phyloP scores from a whole-genome alignment of 495 filamentous ascomycete species.

The Aspergillus affinis region DNA sequence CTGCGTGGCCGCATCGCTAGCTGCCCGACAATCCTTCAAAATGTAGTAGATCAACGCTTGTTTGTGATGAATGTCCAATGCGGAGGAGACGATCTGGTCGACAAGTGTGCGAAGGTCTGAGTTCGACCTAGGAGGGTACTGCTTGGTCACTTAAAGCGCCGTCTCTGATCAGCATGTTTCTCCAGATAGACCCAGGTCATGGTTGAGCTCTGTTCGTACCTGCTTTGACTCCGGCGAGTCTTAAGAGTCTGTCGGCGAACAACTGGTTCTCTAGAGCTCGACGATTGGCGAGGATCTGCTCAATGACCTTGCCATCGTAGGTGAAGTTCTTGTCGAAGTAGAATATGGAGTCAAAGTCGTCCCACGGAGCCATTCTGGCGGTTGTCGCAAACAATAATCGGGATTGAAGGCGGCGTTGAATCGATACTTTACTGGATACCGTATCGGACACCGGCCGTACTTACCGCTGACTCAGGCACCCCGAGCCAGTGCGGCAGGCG shows the following conservation, averaged over 20 bases:
- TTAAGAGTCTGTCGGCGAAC: slow-evolving; percentile 73
- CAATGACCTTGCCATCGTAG: slow-evolving; percentile 56
- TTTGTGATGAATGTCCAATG: slow-evolving; percentile 67
- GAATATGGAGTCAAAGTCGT: slow-evolving; percentile 65
- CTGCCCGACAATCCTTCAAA: slow-evolving; percentile 66
- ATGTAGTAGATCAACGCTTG: slow-evolving; percentile 79
- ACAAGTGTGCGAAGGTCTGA: slow-evolving; percentile 63
- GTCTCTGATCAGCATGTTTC: slow-evolving; percentile 3
- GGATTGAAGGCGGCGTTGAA: not conserved
- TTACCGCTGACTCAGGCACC: slow-evolving; percentile 3
- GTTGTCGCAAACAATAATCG: not conserved
- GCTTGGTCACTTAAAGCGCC: slow-evolving; percentile 45
- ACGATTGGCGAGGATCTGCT: slow-evolving; percentile 61
- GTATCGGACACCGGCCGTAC: slow-evolving; percentile 7
- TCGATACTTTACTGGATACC: slow-evolving; percentile 6
- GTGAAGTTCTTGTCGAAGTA: slow-evolving; percentile 59
- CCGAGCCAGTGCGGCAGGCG: slow-evolving; percentile 23
- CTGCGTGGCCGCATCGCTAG: slow-evolving; percentile 45
- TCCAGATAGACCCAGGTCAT: not conserved
- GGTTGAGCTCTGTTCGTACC: slow-evolving; percentile 44
- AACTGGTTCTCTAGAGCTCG: slow-evolving; percentile 62
- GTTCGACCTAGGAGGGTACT: slow-evolving; percentile 70
- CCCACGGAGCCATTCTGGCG: slow-evolving; percentile 43
- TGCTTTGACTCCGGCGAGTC: slow-evolving; percentile 65
- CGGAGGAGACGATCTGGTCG: slow-evolving; percentile 57